phyloP scores from a whole-genome alignment of 176 grass and related monocot species.

The Juncus effusus region DNA sequence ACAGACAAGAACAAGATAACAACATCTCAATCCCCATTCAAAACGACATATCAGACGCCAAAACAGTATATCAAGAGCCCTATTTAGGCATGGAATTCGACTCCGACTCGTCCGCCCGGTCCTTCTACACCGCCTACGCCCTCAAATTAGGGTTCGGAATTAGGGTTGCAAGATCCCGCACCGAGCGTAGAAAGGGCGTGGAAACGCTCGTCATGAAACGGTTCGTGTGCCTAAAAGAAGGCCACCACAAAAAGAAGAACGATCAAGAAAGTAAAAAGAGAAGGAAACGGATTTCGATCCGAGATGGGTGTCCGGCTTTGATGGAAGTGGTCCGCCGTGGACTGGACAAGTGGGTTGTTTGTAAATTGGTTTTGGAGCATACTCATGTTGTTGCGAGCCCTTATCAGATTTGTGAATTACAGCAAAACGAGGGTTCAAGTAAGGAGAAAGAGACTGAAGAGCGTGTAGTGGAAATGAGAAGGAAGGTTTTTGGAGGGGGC shows the following conservation, averaged over 20 bases:
- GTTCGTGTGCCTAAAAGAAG: conserved; percentile 97
- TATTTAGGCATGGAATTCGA: conserved; percentile 73
- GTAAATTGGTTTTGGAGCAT: conserved; percentile 75
- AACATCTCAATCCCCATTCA: conserved; percentile 24
- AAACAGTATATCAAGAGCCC: conserved; percentile 44
- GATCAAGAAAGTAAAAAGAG: conserved; percentile 49
- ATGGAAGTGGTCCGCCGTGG: conserved; percentile 78
- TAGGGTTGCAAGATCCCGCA: conserved; percentile 79
- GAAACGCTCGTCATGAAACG: conserved; percentile 91
- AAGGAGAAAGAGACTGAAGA: conserved; percentile 63
- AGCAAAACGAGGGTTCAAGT: conserved; percentile 49
- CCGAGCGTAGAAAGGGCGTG: conserved; percentile 63
- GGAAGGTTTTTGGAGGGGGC: conserved; percentile 65
- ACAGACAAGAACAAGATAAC: conserved; percentile 26
- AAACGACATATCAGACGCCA: conserved; percentile 33
- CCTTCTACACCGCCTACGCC: conserved; percentile 71
- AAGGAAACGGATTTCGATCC: conserved; percentile 77
- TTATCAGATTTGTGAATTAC: conserved; percentile 59
- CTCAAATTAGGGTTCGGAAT: conserved; percentile 72
- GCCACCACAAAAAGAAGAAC: conserved; percentile 91
- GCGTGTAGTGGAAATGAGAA: conserved; percentile 53
- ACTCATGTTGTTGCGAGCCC: conserved; percentile 79
- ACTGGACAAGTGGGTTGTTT: conserved; percentile 65
- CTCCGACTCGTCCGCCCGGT: conserved; percentile 58
- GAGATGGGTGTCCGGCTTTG: conserved; percentile 93